Evolutionary conservation across 345 rosid species (phyloP), one percentile per base, ranked within the genome.

Genomic region (Cardamine resedifolia): DNA sequence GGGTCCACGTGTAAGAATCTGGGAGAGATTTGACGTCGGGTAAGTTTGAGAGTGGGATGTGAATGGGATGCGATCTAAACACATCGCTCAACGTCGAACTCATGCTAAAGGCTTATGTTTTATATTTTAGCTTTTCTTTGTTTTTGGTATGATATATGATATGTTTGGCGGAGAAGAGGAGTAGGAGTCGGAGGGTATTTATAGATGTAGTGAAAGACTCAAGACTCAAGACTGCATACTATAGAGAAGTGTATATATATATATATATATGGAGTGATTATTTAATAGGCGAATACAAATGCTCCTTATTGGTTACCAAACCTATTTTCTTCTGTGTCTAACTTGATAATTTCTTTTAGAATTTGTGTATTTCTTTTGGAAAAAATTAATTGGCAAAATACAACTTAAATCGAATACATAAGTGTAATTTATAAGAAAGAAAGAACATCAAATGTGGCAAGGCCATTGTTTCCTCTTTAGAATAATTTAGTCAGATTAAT

Each of bases 1-100:
- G 83, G 28, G 81, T 74, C 99, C 99, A 95, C 7, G 80, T 72
- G 85, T 82, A 83, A 6, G 96, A 89, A 72, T 91, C 96, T 1
- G 97, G 97, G 27, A 88, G 79, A 15, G 96, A 74, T 73, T 70
- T 72, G 59, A 95, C 79, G 81, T 89, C 96, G 2, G 72, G 78
- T 75, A 78, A 82, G 71, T 71, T 84, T n/a, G 82, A 81, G 75
- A 64, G 70, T 16, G 81, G 84, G 77, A 69, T 77, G 52, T 80
- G 81, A 26, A 85, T 74, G 28, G 96, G 96, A 68, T 79, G 84
- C 61, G 84, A 79, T 71, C 48, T 70, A 59, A 78, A 84, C 58
- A 78, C 88, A 27, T 90, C 94, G 6, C 83, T 39, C 34, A 82
- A 64, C 61, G 81, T 81, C 12, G 92, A 86, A 75, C 87, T 89